Conservation (phyloP, 805 yeast genomes). For the Candida andamanensis region DNA sequence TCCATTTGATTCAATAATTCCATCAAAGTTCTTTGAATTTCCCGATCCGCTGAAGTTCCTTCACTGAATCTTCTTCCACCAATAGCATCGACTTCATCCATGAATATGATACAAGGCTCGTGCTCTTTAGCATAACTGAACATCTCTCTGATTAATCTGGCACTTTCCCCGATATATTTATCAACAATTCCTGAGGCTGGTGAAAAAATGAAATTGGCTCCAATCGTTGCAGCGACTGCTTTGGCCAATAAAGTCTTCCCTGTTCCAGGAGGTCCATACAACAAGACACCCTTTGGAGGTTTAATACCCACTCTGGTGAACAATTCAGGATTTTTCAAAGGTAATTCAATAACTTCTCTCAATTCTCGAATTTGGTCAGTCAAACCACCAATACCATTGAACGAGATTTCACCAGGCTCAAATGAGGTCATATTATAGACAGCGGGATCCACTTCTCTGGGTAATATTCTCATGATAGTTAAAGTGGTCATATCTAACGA, state of each 20-base stretch:
- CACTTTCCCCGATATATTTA: constrained; percentile 96
- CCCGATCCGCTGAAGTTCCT: constrained; percentile 98
- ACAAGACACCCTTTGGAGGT: constrained; percentile 96
- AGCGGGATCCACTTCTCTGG: constrained; percentile 96
- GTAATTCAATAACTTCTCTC: constrained; percentile 95
- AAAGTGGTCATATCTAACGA: constrained; percentile 96
- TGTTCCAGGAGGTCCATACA: constrained; percentile 98
- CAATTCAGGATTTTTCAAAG: constrained; percentile 93
- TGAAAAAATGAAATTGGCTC: constrained; percentile 96
- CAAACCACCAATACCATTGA: constrained; percentile 93
- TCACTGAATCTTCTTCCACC: constrained; percentile 97
- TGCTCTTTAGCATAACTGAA: constrained; percentile 96
- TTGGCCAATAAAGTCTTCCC: constrained; percentile 95
- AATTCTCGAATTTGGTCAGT: constrained; percentile 93
- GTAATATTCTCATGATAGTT: constrained; percentile 94
- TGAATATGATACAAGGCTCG: constrained; percentile 95
- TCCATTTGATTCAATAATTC: constrained; percentile 97
- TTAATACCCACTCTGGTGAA: constrained; percentile 94
- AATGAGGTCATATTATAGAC: constrained; percentile 98
- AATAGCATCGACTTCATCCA: constrained; percentile 98
- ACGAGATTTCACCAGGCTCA: constrained; percentile 95
- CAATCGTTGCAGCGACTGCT: constrained; percentile 98
- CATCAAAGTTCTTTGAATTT: constrained; percentile 96
- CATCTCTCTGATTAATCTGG: constrained; percentile 95
- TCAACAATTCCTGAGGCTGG: constrained; percentile 98